phyloP scores from a whole-genome alignment of 2,329 filamentous ascomycete genomes.

The Graphiopsis chlorocephala region DNA sequence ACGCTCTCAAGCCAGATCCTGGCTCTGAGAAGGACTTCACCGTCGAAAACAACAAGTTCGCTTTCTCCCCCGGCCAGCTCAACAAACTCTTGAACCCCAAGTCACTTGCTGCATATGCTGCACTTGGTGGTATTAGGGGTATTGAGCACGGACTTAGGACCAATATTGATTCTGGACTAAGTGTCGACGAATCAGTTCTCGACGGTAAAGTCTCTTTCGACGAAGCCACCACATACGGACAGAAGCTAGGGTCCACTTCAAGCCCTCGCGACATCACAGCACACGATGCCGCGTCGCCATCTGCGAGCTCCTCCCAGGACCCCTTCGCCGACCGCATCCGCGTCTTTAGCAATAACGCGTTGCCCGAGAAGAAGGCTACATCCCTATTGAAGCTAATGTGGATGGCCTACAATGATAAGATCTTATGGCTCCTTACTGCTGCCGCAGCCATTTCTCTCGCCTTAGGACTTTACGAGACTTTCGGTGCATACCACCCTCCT shows the following conservation, averaged over 20 bases:
- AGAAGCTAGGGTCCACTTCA: slow-evolving; percentile 21
- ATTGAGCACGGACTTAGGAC: slow-evolving; percentile 72
- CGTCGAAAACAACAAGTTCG: slow-evolving; percentile 77
- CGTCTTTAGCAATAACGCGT: slow-evolving; percentile 66
- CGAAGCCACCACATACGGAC: slow-evolving; percentile 47
- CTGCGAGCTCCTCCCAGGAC: slow-evolving; percentile 28
- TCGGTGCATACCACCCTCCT: slow-evolving; percentile 53
- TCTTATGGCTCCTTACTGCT: slow-evolving; percentile 67
- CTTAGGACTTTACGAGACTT: slow-evolving; percentile 66
- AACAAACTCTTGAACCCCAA: slow-evolving; percentile 80
- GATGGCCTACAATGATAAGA: slow-evolving; percentile 81
- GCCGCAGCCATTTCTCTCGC: slow-evolving; percentile 70
- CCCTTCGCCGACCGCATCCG: slow-evolving; percentile 64
- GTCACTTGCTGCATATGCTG: slow-evolving; percentile 69
- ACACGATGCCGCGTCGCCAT: neutral
- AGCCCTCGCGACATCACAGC: slow-evolving; percentile 17
- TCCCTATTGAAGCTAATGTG: slow-evolving; percentile 69
- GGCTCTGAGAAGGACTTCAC: slow-evolving; percentile 74
- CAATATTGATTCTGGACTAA: slow-evolving; percentile 63
- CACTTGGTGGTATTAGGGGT: slow-evolving; percentile 69
- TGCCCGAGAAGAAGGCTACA: slow-evolving; percentile 69
- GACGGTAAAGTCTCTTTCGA: slow-evolving; percentile 68
- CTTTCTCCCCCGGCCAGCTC: slow-evolving; percentile 77
- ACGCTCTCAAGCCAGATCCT: slow-evolving; percentile 72
- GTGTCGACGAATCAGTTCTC: slow-evolving; percentile 65